Base-by-base conservation (phyloP, 2,329 filamentous ascomycete species). In the Aspergillus puulaauensis region DNA sequence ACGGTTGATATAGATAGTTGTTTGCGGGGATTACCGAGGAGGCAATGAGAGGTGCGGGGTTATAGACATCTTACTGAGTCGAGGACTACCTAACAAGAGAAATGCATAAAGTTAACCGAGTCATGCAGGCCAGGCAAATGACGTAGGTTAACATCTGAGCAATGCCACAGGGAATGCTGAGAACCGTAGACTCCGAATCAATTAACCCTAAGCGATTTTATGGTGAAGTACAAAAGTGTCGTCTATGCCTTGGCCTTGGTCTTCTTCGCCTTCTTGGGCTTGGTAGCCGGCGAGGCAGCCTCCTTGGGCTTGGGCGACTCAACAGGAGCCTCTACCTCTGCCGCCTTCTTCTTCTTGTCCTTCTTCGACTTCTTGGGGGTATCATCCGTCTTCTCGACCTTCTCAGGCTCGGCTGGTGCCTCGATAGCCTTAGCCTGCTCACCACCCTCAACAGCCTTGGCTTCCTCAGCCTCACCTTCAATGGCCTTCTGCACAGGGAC, bases 401-500 rank as follows among this genome's bases (percentile, higher is more conserved):
- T 19, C 17, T 19, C 27, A 37, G 54, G 46, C 37, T 19, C 49
- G 33, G 37, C 59, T n/a, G 72, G 58, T 11, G 70, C 68, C 61
- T 73, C 73, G 43, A 69, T 59, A 8, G 67, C 65, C 60, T 73
- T 71, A 14, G 23, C 59, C 56, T 51, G 57, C 45, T 54, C 27
- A 15, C 75, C 70, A 24, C 70, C 61, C 56, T 77, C 73, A 40
- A 75, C 62, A 23, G 70, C 66, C 60, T 73, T 72, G 15, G 17
- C 59, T 52, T 50, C 60, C 41, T 75, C 70, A 23, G 70, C 60
- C 56, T 75, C 70, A 23, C 70, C 60, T 54, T 76, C 73, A 39
- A 75, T 61, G 21, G 70, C 66, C 65, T 72, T 64, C 40, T 76
- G 78, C 56, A 79, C 73, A 19, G 80, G 75, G 49, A 86, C 79